Percentiles rank a stretch among this genome's conserved stretches.
phyloP scores from a whole-genome alignment of 2,329 filamentous ascomycete species.

The Paecilomyces dactylethromorphus region DNA sequence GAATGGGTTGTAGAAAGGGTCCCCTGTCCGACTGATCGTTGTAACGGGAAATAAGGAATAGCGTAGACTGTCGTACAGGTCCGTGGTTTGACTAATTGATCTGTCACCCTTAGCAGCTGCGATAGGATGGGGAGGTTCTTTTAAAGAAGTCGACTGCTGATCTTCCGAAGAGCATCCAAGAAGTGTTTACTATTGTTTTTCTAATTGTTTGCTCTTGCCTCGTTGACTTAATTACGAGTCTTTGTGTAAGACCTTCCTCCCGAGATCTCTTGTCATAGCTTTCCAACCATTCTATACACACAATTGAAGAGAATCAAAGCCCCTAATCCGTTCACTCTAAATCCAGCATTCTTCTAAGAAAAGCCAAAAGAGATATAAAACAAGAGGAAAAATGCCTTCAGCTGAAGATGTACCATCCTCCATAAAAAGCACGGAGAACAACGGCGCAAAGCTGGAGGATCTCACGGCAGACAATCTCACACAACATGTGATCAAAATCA shows the following conservation, averaged over 20 bases:
- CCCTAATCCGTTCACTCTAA: background rate
- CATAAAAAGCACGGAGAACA: background rate
- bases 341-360: background rate
- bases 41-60: no score
- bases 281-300: background rate
- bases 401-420: background rate
- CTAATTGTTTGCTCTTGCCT: background rate
- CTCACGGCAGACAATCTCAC: constrained; percentile 7
- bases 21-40: background rate
- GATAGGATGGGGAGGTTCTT: background rate
- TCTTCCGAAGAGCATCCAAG: background rate
- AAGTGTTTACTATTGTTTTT: background rate
- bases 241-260: background rate
- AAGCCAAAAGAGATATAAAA: background rate
- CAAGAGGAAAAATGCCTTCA: background rate
- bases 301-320: background rate
- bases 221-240: background rate
- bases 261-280: background rate
- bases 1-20: background rate
- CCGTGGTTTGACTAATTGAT: background rate
- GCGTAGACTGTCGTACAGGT: background rate
- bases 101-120: background rate
- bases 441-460: constrained; percentile 2
- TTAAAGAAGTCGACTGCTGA: background rate
- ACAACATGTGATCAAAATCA: constrained; percentile 9